Evolutionary conservation across 768 basidiomycete genomes (phyloP).

Genomic region (Lactarius akahatsu): DNA sequence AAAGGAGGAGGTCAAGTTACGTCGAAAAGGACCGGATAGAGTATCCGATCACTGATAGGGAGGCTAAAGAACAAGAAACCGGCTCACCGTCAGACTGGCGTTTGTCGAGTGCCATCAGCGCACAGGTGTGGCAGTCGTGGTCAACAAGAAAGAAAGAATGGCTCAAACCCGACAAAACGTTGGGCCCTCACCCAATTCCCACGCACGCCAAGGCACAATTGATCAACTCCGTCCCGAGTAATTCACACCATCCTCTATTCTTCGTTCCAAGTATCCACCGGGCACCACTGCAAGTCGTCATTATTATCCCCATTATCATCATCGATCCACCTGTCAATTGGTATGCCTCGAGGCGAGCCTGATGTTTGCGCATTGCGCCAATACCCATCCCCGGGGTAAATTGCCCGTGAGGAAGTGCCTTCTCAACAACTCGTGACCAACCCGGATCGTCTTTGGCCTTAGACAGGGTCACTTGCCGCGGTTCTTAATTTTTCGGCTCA

Average conservation of each 20-base stretch:
- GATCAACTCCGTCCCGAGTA: background rate
- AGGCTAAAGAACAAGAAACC: background rate
- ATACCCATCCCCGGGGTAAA: background rate
- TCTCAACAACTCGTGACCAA: background rate
- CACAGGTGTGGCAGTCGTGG: background rate
- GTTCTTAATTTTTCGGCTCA: background rate
- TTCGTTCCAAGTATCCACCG: background rate
- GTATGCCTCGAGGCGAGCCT: background rate
- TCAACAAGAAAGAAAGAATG: background rate
- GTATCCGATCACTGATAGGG: background rate
- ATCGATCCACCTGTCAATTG: background rate
- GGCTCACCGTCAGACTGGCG: background rate
- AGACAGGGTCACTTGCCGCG: background rate
- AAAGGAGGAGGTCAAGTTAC: conserved; percentile 1
- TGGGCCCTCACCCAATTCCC: background rate
- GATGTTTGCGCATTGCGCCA: background rate
- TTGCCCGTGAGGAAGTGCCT: background rate
- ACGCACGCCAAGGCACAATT: background rate
- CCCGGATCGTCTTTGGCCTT: background rate
- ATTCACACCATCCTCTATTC: background rate
- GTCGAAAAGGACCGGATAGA: background rate
- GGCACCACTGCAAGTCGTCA: background rate
- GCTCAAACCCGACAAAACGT: too few relatives aligned
- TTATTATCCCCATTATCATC: background rate
- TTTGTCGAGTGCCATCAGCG: conserved; percentile 8